These are phyloP conservation scores for Sporisorium exsertum DNA, from an alignment of 1,284 basidiomycete species.

Conservation along the genomic window DNA sequence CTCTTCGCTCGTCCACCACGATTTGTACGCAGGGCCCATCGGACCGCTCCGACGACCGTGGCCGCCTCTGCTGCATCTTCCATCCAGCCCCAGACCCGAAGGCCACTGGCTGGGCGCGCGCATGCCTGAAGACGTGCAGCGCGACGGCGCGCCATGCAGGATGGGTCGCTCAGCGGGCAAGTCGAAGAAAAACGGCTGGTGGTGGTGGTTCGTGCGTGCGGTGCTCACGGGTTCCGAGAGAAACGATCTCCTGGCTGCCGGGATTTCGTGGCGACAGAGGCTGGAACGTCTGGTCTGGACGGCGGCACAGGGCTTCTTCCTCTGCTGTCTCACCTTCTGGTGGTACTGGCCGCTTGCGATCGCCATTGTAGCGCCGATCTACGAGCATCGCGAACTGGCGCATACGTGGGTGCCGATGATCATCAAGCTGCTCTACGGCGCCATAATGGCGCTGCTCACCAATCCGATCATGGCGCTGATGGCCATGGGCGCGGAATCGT, in stretches of 20 bases:
- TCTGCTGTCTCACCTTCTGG: constrained; percentile 60
- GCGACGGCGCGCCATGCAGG: constrained; percentile 19
- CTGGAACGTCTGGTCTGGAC: constrained; percentile 62
- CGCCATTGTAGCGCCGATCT: constrained; percentile 66
- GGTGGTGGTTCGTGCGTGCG: constrained; percentile 59
- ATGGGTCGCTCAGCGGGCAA: constrained; percentile 54
- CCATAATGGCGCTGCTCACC: constrained; percentile 56
- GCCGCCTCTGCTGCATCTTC: constrained; percentile 63
- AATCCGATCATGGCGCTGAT: constrained; percentile 67
- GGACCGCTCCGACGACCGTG: constrained; percentile 54
- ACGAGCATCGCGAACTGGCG: constrained; percentile 60
- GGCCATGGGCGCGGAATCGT: constrained; percentile 62
- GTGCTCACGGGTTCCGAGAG: constrained; percentile 57
- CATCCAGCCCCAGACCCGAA: constrained; percentile 41
- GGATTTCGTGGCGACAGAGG: constrained; percentile 55
- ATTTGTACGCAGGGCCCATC: constrained; percentile 56
- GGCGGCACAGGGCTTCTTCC: constrained; percentile 57
- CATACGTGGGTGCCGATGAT: constrained; percentile 66
- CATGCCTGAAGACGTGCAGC: constrained; percentile 46
- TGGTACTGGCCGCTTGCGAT: constrained; percentile 67
- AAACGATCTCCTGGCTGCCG: constrained; percentile 52
- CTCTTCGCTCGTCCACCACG: constrained; percentile 54
- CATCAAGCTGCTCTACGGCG: constrained; percentile 69
- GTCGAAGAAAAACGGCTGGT: constrained; percentile 31
- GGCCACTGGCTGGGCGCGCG: constrained; percentile 53